A percentile compares a stretch with the other conserved stretches of the same genome.
Evolutionary conservation across 2,329 filamentous ascomycete genomes (phyloP).

Genomic region (Talaromyces atroroseus): DNA sequence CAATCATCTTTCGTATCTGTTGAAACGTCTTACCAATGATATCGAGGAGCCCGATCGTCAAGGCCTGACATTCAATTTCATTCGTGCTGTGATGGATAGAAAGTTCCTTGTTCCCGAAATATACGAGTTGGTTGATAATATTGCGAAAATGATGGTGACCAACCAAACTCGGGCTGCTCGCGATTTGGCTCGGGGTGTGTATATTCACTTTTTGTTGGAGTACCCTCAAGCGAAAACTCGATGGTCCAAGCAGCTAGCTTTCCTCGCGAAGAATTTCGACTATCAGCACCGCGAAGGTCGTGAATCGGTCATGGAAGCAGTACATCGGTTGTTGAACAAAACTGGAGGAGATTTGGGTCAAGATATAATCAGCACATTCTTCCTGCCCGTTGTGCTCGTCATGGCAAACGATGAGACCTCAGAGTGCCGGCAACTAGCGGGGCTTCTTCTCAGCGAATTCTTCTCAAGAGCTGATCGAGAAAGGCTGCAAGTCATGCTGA

Average conservation of each 20-base stretch:
- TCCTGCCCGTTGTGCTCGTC: constrained; percentile 78
- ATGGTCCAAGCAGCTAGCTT: constrained; percentile 82
- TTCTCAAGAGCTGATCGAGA: constrained; percentile 74
- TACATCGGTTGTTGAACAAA: constrained; percentile 81
- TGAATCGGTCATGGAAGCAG: constrained; percentile 85
- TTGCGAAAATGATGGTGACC: constrained; percentile 88
- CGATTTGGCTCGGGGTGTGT: constrained; percentile 80
- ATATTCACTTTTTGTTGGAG: constrained; percentile 88
- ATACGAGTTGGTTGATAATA: constrained; percentile 86
- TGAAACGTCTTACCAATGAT: constrained; percentile 77
- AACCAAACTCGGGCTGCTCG: constrained; percentile 87
- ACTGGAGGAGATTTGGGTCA: constrained; percentile 75
- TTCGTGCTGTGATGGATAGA: constrained; percentile 78
- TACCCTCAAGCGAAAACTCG: constrained; percentile 88
- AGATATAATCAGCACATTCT: constrained; percentile 74
- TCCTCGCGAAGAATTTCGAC: constrained; percentile 83
- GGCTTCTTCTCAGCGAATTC: constrained; percentile 70
- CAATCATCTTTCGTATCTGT: constrained; percentile 72
- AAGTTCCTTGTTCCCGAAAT: constrained; percentile 80
- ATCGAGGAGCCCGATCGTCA: constrained; percentile 89
- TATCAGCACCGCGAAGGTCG: constrained; percentile 86
- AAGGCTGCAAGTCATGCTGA: constrained; percentile 63
- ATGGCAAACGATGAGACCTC: constrained; percentile 83
- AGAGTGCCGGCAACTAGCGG: constrained; percentile 77
- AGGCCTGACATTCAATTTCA: constrained; percentile 89